A percentile compares a stretch with the other conserved stretches of the same genome.
These are phyloP conservation scores for Russula dissimulans DNA, from an alignment of 768 basidiomycete genomes.

Conservation along the genomic window DNA sequence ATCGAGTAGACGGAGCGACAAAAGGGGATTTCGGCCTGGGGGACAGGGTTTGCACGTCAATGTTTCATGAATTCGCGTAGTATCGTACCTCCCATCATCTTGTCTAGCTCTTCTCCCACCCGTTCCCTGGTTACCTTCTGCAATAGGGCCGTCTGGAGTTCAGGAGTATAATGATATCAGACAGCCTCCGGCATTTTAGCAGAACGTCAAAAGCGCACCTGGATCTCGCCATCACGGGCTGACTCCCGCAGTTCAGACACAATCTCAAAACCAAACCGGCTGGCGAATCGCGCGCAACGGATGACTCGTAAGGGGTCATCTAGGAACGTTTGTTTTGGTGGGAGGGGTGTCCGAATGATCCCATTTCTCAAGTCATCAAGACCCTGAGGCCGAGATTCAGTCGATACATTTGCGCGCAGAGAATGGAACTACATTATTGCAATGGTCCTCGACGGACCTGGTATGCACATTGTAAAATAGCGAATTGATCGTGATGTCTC, in stretches of 20 bases:
- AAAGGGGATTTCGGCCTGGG: constrained; percentile 70
- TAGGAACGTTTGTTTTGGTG: constrained; percentile 78
- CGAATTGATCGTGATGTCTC: constrained; percentile 93
- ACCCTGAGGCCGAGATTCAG: constrained; percentile 40
- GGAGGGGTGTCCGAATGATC: constrained; percentile 79
- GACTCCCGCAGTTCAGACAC: constrained; percentile 58
- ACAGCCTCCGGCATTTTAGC: neutral
- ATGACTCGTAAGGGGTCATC: constrained; percentile 95
- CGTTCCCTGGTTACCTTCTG: constrained; percentile 86
- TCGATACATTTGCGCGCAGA: neutral
- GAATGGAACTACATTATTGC: constrained; percentile 47
- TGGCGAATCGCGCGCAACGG: constrained; percentile 85
- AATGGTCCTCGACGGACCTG: constrained; percentile 76
- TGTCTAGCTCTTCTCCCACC: constrained; percentile 84
- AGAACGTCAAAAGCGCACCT: constrained; percentile 33
- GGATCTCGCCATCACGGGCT: constrained; percentile 50
- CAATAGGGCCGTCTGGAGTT: constrained; percentile 48
- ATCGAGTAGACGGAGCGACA: constrained; percentile 66
- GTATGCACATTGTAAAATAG: constrained; percentile 95
- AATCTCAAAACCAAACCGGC: constrained; percentile 77
- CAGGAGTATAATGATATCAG: neutral
- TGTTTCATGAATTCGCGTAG: neutral
- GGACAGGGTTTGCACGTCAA: neutral
- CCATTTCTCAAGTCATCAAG: constrained; percentile 73
- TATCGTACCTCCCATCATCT: constrained; percentile 77